Percentiles rank a stretch among this genome's conserved stretches.
Evolutionary conservation across 768 basidiomycete species (phyloP).

Genomic region (Mycena belliarum): DNA sequence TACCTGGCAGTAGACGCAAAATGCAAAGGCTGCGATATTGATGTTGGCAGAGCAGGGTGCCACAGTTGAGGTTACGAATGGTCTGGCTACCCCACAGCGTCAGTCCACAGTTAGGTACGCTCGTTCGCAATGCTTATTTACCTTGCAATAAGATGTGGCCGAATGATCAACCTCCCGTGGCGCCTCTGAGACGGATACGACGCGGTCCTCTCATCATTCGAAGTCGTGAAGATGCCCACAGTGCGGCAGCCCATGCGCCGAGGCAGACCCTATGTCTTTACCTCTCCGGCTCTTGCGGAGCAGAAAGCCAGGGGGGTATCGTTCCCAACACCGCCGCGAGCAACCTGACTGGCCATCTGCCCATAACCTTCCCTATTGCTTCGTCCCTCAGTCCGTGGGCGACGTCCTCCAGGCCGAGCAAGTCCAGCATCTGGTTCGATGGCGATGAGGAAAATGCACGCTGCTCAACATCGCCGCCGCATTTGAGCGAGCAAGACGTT

Average conservation of each 20-base stretch:
- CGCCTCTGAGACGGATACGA: slow-evolving; percentile 20
- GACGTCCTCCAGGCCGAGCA: slow-evolving; percentile 25
- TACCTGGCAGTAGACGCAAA: background rate
- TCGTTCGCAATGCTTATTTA: background rate
- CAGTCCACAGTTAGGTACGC: background rate
- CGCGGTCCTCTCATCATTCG: slow-evolving; percentile 4
- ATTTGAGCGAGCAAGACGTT: slow-evolving; percentile 12
- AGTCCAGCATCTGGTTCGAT: slow-evolving; percentile 33
- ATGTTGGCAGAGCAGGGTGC: slow-evolving; percentile 15
- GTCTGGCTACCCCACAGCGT: slow-evolving; percentile 17
- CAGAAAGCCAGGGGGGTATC: slow-evolving; percentile 1
- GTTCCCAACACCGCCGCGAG: slow-evolving; percentile 17
- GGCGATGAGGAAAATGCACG: slow-evolving; percentile 33
- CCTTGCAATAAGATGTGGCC: slow-evolving; percentile 5
- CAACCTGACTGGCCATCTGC: slow-evolving; percentile 35
- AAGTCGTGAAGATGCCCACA: slow-evolving; percentile 22
- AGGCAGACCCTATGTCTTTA: background rate
- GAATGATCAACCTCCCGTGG: slow-evolving; percentile 19
- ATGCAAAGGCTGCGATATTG: slow-evolving; percentile 1
- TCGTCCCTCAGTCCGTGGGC: slow-evolving; percentile 26
- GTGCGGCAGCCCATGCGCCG: slow-evolving; percentile 20
- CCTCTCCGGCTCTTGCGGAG: background rate
- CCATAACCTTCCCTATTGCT: slow-evolving; percentile 36
- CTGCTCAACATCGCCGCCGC: slow-evolving; percentile 13
- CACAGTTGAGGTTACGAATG: slow-evolving; percentile 14